These are phyloP conservation scores for Leptographium flavum DNA, from an alignment of 2,329 filamentous ascomycete species.

Conservation along the genomic window DNA sequence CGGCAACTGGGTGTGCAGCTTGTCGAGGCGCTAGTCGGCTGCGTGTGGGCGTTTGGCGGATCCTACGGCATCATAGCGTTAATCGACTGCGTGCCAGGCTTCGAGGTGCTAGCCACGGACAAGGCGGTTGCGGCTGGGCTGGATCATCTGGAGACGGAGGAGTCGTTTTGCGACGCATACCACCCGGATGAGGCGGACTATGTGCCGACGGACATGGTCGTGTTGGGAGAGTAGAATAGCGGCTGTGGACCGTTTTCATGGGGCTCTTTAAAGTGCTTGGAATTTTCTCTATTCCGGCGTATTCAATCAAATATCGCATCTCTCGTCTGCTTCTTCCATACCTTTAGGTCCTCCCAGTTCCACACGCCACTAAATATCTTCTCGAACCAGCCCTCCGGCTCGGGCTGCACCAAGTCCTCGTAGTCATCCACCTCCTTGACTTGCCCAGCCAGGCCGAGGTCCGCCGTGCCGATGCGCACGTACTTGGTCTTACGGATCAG, in stretches of 20 bases:
- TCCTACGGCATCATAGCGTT: constrained; percentile 2
- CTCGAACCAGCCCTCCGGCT: not conserved
- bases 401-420: not conserved
- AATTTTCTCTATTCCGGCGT: no score
- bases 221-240: not conserved
- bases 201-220: not conserved
- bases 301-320: no score
- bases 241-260: no score
- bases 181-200: constrained; percentile 5
- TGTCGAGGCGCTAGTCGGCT: constrained; percentile 3
- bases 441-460: constrained; percentile 9
- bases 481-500: constrained; percentile 1
- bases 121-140: constrained; percentile 1
- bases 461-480: constrained; percentile 6
- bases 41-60: constrained; percentile 3
- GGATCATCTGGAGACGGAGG: constrained; percentile 3
- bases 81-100: constrained; percentile 6
- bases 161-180: constrained; percentile 3
- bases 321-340: no score
- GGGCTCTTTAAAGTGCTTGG: no score
- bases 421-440: constrained; percentile 24
- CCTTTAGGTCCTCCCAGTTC: not conserved
- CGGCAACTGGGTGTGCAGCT: constrained; percentile 18
- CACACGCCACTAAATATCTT: not conserved
- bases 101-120: constrained; percentile 6